These are phyloP conservation scores for Erodium trifolium DNA, from an alignment of 441 rosid species.

Conservation along the genomic window DNA sequence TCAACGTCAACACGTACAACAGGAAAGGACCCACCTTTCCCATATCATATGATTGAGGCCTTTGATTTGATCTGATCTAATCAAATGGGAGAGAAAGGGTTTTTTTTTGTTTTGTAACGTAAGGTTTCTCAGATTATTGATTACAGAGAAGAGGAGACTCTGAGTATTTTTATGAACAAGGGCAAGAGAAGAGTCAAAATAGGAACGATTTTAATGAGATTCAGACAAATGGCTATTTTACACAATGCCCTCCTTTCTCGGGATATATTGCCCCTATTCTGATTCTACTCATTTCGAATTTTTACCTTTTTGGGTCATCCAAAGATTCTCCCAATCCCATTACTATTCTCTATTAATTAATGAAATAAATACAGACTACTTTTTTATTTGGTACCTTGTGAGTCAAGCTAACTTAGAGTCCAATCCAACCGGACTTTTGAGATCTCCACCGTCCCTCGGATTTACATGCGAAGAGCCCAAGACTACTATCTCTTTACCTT, in stretches of 20 bases:
- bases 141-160: neutral
- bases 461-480: too few species aligned
- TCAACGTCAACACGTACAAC: conserved; percentile 28
- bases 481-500: too few species aligned
- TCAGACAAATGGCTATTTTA: neutral
- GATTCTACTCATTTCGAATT: too few species aligned
- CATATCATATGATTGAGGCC: neutral
- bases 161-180: neutral
- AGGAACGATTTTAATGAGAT: neutral
- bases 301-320: neutral
- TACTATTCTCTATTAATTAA: too few species aligned
- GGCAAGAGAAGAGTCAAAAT: too few species aligned
- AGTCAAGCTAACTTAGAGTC: neutral
- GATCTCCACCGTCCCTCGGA: too few species aligned
- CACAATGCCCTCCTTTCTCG: neutral
- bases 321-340: too few species aligned
- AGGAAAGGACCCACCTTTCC: conserved; percentile 31
- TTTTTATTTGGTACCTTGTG: neutral
- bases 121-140: too few species aligned
- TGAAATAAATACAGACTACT: neutral
- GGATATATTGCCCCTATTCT: neutral
- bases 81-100: neutral
- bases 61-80: neutral
- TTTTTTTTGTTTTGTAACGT: too few species aligned
- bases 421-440: too few species aligned